phyloP scores from a whole-genome alignment of 257 asterid species.

The Nicotiana sylvestris region DNA sequence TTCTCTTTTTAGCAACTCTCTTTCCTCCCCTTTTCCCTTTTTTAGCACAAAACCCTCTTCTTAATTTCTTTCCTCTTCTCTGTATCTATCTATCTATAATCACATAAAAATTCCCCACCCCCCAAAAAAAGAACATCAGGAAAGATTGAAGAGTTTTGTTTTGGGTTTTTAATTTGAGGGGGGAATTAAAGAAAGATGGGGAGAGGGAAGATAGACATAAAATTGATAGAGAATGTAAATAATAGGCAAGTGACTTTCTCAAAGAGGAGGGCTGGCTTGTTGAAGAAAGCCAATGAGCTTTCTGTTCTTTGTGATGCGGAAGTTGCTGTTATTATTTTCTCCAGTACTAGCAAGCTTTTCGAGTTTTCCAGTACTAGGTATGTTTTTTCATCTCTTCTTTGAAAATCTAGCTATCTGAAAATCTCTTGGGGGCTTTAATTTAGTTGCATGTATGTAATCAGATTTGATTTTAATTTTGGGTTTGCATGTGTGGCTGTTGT shows the following conservation, averaged over 20 bases:
- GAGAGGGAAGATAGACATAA: constrained; percentile 73
- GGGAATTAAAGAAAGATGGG: constrained; percentile 44
- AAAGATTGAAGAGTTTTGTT: background rate
- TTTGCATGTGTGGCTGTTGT: background rate
- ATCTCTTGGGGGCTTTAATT: background rate
- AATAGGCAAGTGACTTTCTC: constrained; percentile 80
- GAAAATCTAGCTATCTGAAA: too few species aligned
- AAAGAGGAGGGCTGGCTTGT: constrained; percentile 60
- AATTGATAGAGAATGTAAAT: constrained; percentile 70
- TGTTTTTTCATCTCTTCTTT: background rate
- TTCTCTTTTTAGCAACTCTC: constrained; percentile 30
- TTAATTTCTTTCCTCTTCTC: background rate
- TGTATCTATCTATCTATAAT: background rate
- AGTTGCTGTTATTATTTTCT: constrained; percentile 69
- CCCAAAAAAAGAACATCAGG: background rate
- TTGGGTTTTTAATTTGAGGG: background rate
- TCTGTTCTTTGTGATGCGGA: constrained; percentile 75
- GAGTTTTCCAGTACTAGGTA: constrained; percentile 62
- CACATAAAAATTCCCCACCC: background rate
- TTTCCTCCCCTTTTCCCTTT: background rate
- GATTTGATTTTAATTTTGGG: background rate
- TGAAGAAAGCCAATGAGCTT: constrained; percentile 78
- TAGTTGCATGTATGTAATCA: background rate
- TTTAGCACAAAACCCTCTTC: constrained; percentile 10
- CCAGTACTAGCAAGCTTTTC: constrained; percentile 67